Base-by-base conservation (phyloP, 192 early-diverging fungal species). In the Neocallimastix lanati region DNA sequence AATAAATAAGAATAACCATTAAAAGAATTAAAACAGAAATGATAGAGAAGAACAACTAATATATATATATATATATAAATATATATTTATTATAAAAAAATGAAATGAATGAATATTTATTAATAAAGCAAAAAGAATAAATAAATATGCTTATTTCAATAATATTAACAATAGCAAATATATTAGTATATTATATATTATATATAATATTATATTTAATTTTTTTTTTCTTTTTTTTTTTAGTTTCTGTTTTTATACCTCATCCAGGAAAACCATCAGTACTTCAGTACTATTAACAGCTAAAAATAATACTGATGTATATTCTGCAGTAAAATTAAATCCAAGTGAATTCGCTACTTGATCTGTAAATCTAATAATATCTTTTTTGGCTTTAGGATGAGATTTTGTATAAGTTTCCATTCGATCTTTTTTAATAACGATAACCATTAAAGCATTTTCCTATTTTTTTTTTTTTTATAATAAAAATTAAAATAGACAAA, bases 1-100 rank as follows among this genome's bases (percentile, higher is more conserved):
- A 84, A 38, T 82, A 84, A n/a, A 84, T 84, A 21, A 84, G 78
- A 14, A 84, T 76, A n/a, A 77, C 80, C 27, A 81, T 82, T 16
- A 84, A 58, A 12, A 77, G 25, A 18, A 38, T 28, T 13, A 84
- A 81, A 14, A 84, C 82, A 12, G 82, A 76, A 12, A 84, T 79
- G 4, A 84, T 82, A 6, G 82, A 81, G 35, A 84, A 77, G 25
- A 84, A 79, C 15, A 79, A 80, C 82, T 84, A 21, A 30, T 27
- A 27, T 35, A 80, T 28, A 18, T 27, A 13, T 35, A 27, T 12
- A 28, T 77, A 28, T 37, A n/a, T n/a, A n/a, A n/a, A n/a, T n/a
- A n/a, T n/a, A n/a, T n/a, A n/a, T n/a, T n/a, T n/a, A n/a, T n/a
- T n/a, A n/a, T n/a, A n/a, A n/a, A n/a, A n/a, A n/a, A n/a, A n/a